Percentiles rank a stretch among this genome's conserved stretches.
Evolutionary conservation across 2,329 filamentous ascomycete species (phyloP).

Genomic region (Fusarium sp.): DNA sequence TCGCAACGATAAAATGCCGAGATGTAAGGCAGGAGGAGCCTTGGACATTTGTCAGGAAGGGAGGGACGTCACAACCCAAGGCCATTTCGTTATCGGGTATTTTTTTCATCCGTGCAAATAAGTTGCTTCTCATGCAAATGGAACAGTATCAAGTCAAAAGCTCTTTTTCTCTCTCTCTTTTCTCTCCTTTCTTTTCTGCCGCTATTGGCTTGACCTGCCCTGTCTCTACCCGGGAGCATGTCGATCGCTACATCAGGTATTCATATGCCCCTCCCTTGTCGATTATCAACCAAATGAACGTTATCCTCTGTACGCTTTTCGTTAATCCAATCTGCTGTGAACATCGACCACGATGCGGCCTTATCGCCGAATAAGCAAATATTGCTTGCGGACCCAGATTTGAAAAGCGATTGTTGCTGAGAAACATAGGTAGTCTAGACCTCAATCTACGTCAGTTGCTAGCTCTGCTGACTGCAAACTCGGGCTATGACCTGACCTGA

Average conservation of each 20-base stretch:
- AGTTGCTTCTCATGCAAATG: background rate
- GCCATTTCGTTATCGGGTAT: background rate
- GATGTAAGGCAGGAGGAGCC: background rate
- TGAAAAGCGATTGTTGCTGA: slow-evolving; percentile 5
- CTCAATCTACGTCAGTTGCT: slow-evolving; percentile 16
- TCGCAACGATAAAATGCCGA: background rate
- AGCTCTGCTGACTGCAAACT: slow-evolving; percentile 22
- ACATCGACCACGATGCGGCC: slow-evolving; percentile 7
- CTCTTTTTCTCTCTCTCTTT: no score
- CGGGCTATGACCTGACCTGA: slow-evolving; percentile 37
- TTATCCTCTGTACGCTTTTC: slow-evolving; percentile 3
- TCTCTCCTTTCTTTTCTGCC: slow-evolving; percentile 6
- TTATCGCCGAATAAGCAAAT: slow-evolving; percentile 15
- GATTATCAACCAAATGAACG: slow-evolving; percentile 18
- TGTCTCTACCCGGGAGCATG: background rate
- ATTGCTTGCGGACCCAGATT: slow-evolving; percentile 11
- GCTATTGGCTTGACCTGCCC: background rate
- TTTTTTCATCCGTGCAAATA: background rate
- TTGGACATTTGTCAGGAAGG: background rate
- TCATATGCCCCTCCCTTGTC: slow-evolving; percentile 13
- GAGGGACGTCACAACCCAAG: background rate
- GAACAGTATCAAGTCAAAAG: background rate
- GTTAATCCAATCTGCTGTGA: slow-evolving; percentile 5
- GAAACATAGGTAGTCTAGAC: slow-evolving; percentile 7
- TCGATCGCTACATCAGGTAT: slow-evolving; percentile 14